Evolutionary conservation across 805 yeast species (phyloP), one percentile per base, ranked within the genome.

Genomic region (Kodamaea kaohsiungensis): DNA sequence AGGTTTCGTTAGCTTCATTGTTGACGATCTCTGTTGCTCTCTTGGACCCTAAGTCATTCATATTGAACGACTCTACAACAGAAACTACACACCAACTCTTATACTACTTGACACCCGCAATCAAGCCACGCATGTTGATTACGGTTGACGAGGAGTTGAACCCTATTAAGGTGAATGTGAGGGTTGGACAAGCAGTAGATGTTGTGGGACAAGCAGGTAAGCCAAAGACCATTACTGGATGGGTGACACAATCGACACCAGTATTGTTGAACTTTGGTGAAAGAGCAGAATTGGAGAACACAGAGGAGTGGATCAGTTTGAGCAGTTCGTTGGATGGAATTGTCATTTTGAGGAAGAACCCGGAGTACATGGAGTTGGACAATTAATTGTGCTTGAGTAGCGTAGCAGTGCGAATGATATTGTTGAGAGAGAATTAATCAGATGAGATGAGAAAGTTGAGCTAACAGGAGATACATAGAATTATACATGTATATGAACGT

Each of bases 181-280:
- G 99, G 67, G 98, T 95, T 30, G 99, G 99, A 58, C 98, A 93
- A 75, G 98, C 99, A 6, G 98, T 95, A 27, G 99, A 95, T 69
- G 91, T 92, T 40, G 98, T 95, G 58, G 99, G 99, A 35, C 98
- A 93, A 71, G 99, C 98, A 0, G 99, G 99, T 76, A 91, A 90
- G 63, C 99, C 99, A 48, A 95, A 95, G 79, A 92, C 98, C 10
- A 95, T 95, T 48, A 95, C 99, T 3, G 99, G 99, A 38, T 95
- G 99, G 99, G 98, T 95, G 17, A 95, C 99, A 1, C 99, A 95
- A 66, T 89, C 95, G 4, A 95, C 99, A 0, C 99, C 99, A 0
- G 99, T 95, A 17, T 77, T 95, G 62, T 79, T 95, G 53, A 92
- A 95, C 42, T 86, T 86, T 62, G 98, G 98, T 45, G 99, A 95